Conservation (phyloP, 768 basidiomycete genomes). For the Pluteus cervinus region DNA sequence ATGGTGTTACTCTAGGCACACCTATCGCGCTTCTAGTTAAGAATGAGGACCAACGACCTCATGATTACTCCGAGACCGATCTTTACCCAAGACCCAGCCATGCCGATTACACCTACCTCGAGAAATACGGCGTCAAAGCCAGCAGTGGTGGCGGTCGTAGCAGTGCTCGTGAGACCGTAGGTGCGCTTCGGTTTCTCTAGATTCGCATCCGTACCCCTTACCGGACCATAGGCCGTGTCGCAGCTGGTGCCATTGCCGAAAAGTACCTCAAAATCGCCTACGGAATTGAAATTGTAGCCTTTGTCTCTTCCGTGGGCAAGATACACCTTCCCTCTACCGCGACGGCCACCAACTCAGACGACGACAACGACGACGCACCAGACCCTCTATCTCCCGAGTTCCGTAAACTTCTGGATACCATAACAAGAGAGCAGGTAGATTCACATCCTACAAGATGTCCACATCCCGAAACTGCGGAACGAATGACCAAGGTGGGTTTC, state of each 20-base stretch:
- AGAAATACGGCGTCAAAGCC: slow-evolving; percentile 97
- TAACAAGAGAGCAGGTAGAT: slow-evolving; percentile 88
- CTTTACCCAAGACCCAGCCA: slow-evolving; percentile 96
- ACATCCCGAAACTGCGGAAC: slow-evolving; percentile 79
- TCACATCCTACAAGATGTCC: slow-evolving; percentile 85
- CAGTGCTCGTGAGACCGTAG: slow-evolving; percentile 95
- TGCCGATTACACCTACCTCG: slow-evolving; percentile 96
- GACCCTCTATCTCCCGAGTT: slow-evolving; percentile 85
- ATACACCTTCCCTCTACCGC: slow-evolving; percentile 65
- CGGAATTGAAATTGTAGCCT: slow-evolving; percentile 94
- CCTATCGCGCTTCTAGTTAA: slow-evolving; percentile 95
- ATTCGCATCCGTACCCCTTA: background rate
- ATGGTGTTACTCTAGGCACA: slow-evolving; percentile 93
- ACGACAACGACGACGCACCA: slow-evolving; percentile 55
- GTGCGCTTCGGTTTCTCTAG: slow-evolving; percentile 31
- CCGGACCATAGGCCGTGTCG: slow-evolving; percentile 68
- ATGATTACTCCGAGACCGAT: slow-evolving; percentile 98
- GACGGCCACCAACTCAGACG: slow-evolving; percentile 27
- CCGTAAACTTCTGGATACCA: slow-evolving; percentile 64
- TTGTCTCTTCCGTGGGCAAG: slow-evolving; percentile 95
- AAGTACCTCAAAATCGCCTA: slow-evolving; percentile 84
- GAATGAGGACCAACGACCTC: slow-evolving; percentile 97
- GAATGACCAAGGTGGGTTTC: slow-evolving; percentile 74
- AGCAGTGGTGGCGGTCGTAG: slow-evolving; percentile 94
- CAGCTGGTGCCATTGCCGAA: slow-evolving; percentile 97